Base-by-base conservation (phyloP, 2,329 filamentous ascomycete genomes). In the Pseudogymnoascus sp. region DNA sequence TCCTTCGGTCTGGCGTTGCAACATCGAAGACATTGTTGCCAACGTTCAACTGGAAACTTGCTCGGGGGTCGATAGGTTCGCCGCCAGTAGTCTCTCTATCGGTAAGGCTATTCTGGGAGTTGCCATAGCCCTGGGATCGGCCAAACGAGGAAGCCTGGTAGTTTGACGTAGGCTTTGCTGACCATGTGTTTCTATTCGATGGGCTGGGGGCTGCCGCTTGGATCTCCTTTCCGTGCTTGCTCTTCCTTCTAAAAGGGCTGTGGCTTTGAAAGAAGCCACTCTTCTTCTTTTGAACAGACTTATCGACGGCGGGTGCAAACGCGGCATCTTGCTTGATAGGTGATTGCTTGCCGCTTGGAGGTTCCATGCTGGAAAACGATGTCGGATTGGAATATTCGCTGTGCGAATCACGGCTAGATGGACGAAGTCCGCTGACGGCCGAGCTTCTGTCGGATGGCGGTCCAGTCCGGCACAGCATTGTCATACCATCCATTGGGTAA, bases 1-100 rank as follows among this genome's bases (percentile, higher is more conserved):
- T 80, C 66, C 81, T 81, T 67, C 81, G 83, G 64, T 93, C 90
- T 0, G 91, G 88, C 7, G 89, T 89, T 11, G 90, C 89, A 8
- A 99, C 93, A 63, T 96, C 88, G 70, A 99, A 96, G 9, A 99
- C 91, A 70, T 99, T 99, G 70, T 96, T 91, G 6, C 95, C 95
- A 62, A 99, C 85, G 70, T 97, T 97, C 28, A 99, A 81, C 65
- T 96, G 93, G 69, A 97, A 87, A 73, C 89, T 96, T 40, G 93
- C 92, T 65, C 95, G 88, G 62, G 93, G 93, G 71, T 97, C 95
- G 38, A 95, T 93, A 1, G 90, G 89, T 61, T 96, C 91, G 3
- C 91, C 91, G 70, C 91, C 96, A 61, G 79, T 80, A 67, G 78
- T 81, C n/a, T 79, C 75, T 64, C 74, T 77, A 72, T 76, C 73